Conservation (phyloP, 495 filamentous ascomycete species). For the Talaromyces trachyspermus region DNA sequence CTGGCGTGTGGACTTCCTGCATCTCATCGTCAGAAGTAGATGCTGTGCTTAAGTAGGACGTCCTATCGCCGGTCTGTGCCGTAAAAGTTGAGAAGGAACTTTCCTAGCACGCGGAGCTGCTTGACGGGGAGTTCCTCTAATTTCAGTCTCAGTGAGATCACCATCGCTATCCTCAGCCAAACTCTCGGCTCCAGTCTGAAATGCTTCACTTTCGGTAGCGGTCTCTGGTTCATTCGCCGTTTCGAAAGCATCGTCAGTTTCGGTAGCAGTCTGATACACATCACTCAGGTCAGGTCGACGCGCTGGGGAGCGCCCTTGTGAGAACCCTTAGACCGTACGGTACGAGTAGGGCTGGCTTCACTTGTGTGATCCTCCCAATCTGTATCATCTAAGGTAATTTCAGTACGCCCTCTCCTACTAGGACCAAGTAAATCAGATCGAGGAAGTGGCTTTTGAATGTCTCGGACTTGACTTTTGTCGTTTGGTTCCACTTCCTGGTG, state of each 20-base stretch:
- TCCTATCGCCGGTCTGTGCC: constrained; percentile 46
- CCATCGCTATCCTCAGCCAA: constrained; percentile 74
- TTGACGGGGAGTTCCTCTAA: constrained; percentile 37
- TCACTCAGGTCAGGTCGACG: constrained; percentile 46
- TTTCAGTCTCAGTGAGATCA: constrained; percentile 84
- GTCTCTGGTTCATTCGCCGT: constrained; percentile 67
- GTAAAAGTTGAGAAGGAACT: constrained; percentile 34
- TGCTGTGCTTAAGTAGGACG: constrained; percentile 78
- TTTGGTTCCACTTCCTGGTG: constrained; percentile 43
- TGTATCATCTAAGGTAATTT: constrained; percentile 63
- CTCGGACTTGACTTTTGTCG: constrained; percentile 63
- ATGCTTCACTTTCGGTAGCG: constrained; percentile 78
- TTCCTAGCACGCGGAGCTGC: constrained; percentile 17
- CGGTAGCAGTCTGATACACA: constrained; percentile 78
- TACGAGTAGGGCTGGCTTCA: constrained; percentile 41
- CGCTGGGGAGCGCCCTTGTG: constrained; percentile 14
- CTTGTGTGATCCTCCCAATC: constrained; percentile 86
- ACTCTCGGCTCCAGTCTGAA: constrained; percentile 82
- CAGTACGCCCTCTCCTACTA: constrained; percentile 64
- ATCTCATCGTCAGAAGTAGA: constrained; percentile 82
- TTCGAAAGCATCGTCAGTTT: constrained; percentile 80
- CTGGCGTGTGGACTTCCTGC: constrained; percentile 57
- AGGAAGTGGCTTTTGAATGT: constrained; percentile 64
- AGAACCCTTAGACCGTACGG: constrained; percentile 16
- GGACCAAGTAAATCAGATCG: constrained; percentile 70